Conservation (phyloP, 176 grass and related monocot genomes). For the Cenchrus fungigraminus region DNA sequence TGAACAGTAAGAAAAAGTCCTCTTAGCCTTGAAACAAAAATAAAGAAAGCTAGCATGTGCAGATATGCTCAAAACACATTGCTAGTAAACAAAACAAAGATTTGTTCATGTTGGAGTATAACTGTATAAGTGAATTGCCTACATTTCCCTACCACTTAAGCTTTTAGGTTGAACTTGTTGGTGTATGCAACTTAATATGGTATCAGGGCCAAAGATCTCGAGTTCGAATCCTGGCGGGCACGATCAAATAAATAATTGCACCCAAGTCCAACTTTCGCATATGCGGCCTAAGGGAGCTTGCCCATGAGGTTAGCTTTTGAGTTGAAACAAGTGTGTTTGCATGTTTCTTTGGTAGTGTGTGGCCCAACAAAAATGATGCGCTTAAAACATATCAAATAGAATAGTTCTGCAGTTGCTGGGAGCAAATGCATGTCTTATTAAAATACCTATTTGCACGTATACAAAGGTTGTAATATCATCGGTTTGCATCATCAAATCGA, state of each 20-base stretch:
- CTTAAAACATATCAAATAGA: background rate
- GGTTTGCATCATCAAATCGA: background rate
- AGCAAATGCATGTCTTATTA: background rate
- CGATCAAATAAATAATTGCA: too few relatives aligned
- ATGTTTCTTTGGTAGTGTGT: too few relatives aligned
- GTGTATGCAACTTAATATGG: too few relatives aligned
- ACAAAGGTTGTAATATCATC: background rate
- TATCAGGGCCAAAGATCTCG: too few relatives aligned
- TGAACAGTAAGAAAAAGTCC: background rate
- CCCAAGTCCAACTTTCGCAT: too few relatives aligned
- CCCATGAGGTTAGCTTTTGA: too few relatives aligned
- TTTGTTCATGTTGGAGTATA: background rate
- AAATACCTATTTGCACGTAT: background rate
- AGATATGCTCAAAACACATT: background rate
- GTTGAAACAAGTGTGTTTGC: too few relatives aligned
- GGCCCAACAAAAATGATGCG: background rate
- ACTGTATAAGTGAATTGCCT: too few relatives aligned
- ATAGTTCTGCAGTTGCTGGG: background rate
- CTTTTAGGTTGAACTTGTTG: too few relatives aligned
- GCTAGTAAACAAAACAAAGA: background rate
- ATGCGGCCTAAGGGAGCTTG: too few relatives aligned
- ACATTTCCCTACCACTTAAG: too few relatives aligned
- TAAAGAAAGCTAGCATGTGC: background rate
- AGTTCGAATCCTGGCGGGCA: too few relatives aligned
- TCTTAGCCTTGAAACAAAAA: background rate